A percentile compares a stretch with the other conserved stretches of the same genome.
Conservation (phyloP, 805 yeast species). For the Candida sithepensis region DNA sequence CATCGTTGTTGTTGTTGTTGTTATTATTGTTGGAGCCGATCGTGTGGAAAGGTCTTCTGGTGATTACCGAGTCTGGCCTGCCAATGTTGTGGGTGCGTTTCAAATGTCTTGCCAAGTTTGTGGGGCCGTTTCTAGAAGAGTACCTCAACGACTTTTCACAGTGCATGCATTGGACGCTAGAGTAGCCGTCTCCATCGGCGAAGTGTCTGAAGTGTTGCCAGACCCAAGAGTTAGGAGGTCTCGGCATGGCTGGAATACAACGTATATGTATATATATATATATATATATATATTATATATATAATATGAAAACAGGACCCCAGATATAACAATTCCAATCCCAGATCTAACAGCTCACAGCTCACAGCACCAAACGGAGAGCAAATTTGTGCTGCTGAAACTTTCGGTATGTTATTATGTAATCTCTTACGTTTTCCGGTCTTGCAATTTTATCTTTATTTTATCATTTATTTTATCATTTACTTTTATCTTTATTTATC, state of each 20-base stretch:
- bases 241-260: conserved; percentile 26
- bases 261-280: too few species aligned
- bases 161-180: conserved; percentile 27
- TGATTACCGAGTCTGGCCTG: conserved; percentile 24
- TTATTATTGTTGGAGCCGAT: not conserved
- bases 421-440: not conserved
- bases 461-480: not conserved
- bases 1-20: too few species aligned
- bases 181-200: conserved; percentile 18
- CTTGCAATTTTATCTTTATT: not conserved
- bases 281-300: too few species aligned
- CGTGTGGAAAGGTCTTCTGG: conserved; percentile 26
- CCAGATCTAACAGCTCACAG: too few species aligned
- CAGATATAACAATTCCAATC: too few species aligned
- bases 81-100: conserved; percentile 26
- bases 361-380: too few species aligned
- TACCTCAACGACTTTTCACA: conserved; percentile 29
- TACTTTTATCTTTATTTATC: too few species aligned
- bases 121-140: conserved; percentile 34
- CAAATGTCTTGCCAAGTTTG: conserved; percentile 32
- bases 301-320: too few species aligned
- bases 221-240: conserved; percentile 35
- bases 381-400: not conserved
- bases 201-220: conserved; percentile 33
- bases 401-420: not conserved